These are phyloP conservation scores for Oryza punctata DNA, from an alignment of 176 grass and related monocot species.

Conservation along the genomic window DNA sequence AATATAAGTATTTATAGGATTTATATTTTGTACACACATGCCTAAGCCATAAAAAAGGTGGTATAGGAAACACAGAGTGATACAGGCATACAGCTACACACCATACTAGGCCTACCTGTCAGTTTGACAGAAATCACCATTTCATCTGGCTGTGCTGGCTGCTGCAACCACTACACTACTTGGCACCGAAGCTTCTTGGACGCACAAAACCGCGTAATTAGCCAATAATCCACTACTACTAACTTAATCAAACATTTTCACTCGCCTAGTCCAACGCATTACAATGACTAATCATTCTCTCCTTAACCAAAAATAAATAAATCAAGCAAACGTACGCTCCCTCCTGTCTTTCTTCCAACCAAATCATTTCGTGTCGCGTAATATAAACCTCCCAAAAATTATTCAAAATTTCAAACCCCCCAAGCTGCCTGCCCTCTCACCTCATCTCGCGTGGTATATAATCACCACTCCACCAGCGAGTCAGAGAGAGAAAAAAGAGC, in stretches of 20 bases:
- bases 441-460: not conserved
- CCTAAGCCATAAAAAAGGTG: too few relatives aligned
- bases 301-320: not conserved
- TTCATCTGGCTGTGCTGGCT: not conserved
- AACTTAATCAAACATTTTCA: not conserved
- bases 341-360: constrained; percentile 14
- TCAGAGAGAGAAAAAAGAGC: not conserved
- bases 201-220: constrained; percentile 29
- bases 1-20: too few relatives aligned
- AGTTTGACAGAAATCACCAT: not conserved
- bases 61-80: too few relatives aligned
- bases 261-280: constrained; percentile 20
- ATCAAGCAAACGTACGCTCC: not conserved
- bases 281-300: constrained; percentile 30
- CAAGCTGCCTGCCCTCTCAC: not conserved
- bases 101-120: not conserved
- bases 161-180: not conserved
- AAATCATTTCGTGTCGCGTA: constrained; percentile 34
- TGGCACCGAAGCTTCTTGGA: constrained; percentile 39
- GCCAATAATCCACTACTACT: not conserved
- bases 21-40: too few relatives aligned
- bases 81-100: too few relatives aligned
- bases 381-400: constrained; percentile 12
- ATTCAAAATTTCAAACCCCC: not conserved
- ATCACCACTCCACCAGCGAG: not conserved